A percentile compares a stretch with the other conserved stretches of the same genome.
Evolutionary conservation across 139 green algal genomes (phyloP).

Genomic region (Eudorina sp.): DNA sequence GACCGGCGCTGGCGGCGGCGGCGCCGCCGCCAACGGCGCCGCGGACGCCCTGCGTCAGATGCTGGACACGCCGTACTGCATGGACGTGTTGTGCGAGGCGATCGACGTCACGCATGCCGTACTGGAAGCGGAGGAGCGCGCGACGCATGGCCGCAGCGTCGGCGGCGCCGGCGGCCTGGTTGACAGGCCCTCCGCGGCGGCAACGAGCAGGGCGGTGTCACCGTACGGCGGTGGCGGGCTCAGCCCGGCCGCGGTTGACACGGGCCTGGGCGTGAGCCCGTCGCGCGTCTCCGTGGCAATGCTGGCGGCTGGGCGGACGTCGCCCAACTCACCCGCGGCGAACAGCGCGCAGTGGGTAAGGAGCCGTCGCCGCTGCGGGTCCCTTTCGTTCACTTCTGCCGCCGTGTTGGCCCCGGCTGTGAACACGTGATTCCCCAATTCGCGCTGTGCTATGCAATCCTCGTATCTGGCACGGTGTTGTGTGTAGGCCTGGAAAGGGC

Average conservation of each 20-base stretch:
- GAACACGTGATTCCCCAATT: no score
- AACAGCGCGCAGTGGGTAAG: not conserved
- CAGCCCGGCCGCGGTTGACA: not conserved
- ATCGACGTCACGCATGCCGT: slow-evolving; percentile 18
- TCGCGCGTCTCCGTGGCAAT: not conserved
- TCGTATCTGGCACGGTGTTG: no score
- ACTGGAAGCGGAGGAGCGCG: slow-evolving; percentile 2
- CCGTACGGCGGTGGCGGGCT: not conserved
- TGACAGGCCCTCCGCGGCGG: no score
- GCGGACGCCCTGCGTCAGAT: not conserved
- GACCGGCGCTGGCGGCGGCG: not conserved
- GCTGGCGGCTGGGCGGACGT: not conserved
- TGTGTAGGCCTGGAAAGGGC: no score
- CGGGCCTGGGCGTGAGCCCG: not conserved
- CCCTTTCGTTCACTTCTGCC: no score
- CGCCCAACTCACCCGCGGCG: not conserved
- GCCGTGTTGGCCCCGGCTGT: no score
- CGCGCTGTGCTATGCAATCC: no score
- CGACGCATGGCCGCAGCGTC: not conserved
- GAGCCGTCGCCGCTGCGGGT: no score
- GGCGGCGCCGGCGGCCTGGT: not conserved
- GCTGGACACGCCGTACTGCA: not conserved
- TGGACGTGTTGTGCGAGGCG: slow-evolving; percentile 37
- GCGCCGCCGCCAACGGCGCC: not conserved
- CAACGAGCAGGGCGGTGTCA: not conserved